A percentile compares a stretch with the other conserved stretches of the same genome.
phyloP scores from a whole-genome alignment of 768 basidiomycete genomes.

The Sistotremastrum suecicum region DNA sequence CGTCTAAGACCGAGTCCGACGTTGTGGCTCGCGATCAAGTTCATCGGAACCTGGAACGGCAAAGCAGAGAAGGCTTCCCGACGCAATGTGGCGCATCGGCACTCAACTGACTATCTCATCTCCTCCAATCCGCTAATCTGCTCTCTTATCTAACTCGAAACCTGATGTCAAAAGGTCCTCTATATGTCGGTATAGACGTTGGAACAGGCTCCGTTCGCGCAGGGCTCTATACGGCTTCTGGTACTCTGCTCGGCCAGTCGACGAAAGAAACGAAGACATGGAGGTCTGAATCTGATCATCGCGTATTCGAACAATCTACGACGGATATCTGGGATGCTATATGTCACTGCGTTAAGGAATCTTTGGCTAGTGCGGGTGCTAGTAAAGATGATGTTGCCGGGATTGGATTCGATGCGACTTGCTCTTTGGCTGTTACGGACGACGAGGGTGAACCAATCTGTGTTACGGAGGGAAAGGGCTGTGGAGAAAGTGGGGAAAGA shows the following conservation, averaged over 20 bases:
- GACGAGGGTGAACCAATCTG: slow-evolving; percentile 56
- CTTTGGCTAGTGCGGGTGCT: slow-evolving; percentile 38
- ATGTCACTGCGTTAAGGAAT: slow-evolving; percentile 42
- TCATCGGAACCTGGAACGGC: too few relatives aligned
- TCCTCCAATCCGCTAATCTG: too few relatives aligned
- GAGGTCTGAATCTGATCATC: slow-evolving; percentile 71
- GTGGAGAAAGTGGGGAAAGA: slow-evolving; percentile 57
- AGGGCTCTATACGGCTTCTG: slow-evolving; percentile 55
- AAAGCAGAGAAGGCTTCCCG: too few relatives aligned
- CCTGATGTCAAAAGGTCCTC: background rate
- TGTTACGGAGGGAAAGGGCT: slow-evolving; percentile 52
- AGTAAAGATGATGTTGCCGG: slow-evolving; percentile 52
- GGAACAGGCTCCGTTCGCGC: slow-evolving; percentile 93
- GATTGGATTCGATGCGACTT: slow-evolving; percentile 91
- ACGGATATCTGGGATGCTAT: slow-evolving; percentile 73
- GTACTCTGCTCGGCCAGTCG: slow-evolving; percentile 62
- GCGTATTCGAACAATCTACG: slow-evolving; percentile 96
- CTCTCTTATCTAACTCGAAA: too few relatives aligned
- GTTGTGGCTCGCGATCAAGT: too few relatives aligned
- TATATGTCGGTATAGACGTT: slow-evolving; percentile 66
- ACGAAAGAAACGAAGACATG: slow-evolving; percentile 75
- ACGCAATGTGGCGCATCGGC: too few relatives aligned
- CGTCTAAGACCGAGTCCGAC: too few relatives aligned
- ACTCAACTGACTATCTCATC: too few relatives aligned
- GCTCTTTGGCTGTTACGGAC: slow-evolving; percentile 82